Conservation (phyloP, 2,329 filamentous ascomycete genomes). For the Neofusicoccum parvum region DNA sequence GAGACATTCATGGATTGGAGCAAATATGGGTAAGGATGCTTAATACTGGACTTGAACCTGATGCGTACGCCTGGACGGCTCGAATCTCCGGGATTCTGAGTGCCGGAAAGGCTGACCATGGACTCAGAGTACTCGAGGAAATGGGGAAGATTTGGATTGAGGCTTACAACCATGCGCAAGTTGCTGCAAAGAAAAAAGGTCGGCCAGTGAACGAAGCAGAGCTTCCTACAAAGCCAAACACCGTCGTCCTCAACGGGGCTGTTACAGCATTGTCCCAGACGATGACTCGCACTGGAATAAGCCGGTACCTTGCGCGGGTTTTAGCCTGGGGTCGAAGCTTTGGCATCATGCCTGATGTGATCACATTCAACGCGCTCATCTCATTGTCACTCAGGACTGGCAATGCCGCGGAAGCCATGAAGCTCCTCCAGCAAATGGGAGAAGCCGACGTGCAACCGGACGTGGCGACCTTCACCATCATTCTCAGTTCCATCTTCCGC, state of each 20-base stretch:
- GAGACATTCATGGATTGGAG: slow-evolving; percentile 62
- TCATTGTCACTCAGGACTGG: slow-evolving; percentile 57
- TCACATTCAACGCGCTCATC: slow-evolving; percentile 71
- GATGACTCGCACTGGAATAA: slow-evolving; percentile 34
- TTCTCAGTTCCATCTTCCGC: slow-evolving; percentile 63
- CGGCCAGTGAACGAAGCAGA: slow-evolving; percentile 22
- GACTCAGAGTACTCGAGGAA: slow-evolving; percentile 67
- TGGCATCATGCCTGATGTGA: slow-evolving; percentile 49
- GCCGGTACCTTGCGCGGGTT: slow-evolving; percentile 37
- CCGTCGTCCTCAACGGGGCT: slow-evolving; percentile 69
- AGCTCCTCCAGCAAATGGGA: slow-evolving; percentile 63
- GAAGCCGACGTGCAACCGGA: slow-evolving; percentile 59
- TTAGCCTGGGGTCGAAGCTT: slow-evolving; percentile 47
- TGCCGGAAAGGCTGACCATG: slow-evolving; percentile 51
- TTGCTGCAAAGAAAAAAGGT: slow-evolving; percentile 18
- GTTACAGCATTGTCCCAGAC: slow-evolving; percentile 53
- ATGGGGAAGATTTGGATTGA: slow-evolving; percentile 64
- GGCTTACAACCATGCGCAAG: slow-evolving; percentile 26
- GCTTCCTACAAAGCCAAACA: slow-evolving; percentile 56
- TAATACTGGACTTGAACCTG: slow-evolving; percentile 60
- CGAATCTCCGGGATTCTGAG: slow-evolving; percentile 68
- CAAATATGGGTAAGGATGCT: slow-evolving; percentile 69
- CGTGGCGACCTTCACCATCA: slow-evolving; percentile 71
- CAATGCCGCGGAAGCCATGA: slow-evolving; percentile 51
- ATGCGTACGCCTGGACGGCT: slow-evolving; percentile 69